These are phyloP conservation scores for Penicillium italicum DNA, from an alignment of 2,329 filamentous ascomycete genomes.

Conservation along the genomic window DNA sequence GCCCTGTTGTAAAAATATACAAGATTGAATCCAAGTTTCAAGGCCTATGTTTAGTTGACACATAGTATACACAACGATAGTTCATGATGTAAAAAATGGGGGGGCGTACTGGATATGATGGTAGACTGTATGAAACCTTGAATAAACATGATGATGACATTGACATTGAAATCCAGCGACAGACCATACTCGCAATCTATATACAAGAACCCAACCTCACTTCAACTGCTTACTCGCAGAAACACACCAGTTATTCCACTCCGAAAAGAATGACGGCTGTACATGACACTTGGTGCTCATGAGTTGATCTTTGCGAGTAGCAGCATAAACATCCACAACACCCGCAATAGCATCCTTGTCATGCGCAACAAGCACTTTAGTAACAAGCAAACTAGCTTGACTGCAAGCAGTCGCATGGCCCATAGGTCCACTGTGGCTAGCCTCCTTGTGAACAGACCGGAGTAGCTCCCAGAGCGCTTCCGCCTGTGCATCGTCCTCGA, in stretches of 20 bases:
- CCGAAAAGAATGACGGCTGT: constrained; percentile 63
- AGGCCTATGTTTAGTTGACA: neutral
- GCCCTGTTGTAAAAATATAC: no score
- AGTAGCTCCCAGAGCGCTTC: constrained; percentile 57
- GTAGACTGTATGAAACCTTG: neutral
- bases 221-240: constrained; percentile 44
- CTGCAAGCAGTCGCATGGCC: constrained; percentile 73
- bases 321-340: constrained; percentile 62
- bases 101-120: neutral
- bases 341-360: constrained; percentile 52
- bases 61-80: neutral
- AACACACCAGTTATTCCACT: constrained; percentile 71
- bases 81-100: neutral
- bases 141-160: constrained; percentile 1
- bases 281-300: constrained; percentile 56
- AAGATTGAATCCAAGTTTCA: no score
- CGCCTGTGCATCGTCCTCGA: constrained; percentile 31
- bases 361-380: constrained; percentile 43
- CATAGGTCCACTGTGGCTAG: constrained; percentile 55
- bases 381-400: constrained; percentile 47
- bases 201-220: constrained; percentile 1
- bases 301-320: constrained; percentile 59
- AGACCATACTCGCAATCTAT: neutral
- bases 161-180: neutral
- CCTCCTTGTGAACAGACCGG: constrained; percentile 64